A percentile compares a stretch with the other conserved stretches of the same genome.
phyloP scores from a whole-genome alignment of 116 monocot species.

The Trichopus zeylanicus region DNA sequence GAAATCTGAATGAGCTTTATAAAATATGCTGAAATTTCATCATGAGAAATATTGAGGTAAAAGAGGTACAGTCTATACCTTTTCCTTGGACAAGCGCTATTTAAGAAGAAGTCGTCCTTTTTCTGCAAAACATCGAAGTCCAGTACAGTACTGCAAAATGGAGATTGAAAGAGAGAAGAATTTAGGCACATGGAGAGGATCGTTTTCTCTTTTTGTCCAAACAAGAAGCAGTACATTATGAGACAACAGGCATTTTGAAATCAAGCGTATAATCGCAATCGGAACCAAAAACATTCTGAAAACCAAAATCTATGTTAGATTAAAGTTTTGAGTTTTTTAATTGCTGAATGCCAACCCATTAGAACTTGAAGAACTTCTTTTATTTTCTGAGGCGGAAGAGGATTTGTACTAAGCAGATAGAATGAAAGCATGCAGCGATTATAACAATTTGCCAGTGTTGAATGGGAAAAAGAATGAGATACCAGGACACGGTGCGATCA shows the following conservation, averaged over 20 bases:
- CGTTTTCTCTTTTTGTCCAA: too few species aligned
- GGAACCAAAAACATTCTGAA: too few species aligned
- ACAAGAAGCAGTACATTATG: background rate
- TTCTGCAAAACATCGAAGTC: constrained; percentile 34
- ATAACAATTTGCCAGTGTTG: too few species aligned
- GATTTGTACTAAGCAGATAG: too few species aligned
- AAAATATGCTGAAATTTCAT: background rate
- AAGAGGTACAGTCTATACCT: too few species aligned
- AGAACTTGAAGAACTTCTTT: too few species aligned
- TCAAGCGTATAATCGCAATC: constrained; percentile 1
- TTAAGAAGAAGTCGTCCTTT: constrained; percentile 12
- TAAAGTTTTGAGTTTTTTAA: too few species aligned
- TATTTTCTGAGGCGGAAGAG: too few species aligned
- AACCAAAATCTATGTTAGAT: too few species aligned
- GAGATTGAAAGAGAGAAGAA: constrained; percentile 15
- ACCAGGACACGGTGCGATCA: constrained; percentile 43
- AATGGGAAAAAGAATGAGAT: background rate
- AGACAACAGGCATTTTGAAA: background rate
- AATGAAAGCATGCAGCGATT: too few species aligned
- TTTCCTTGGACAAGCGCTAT: constrained; percentile 33
- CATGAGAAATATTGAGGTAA: too few species aligned
- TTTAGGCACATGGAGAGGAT: background rate
- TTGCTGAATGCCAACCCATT: too few species aligned
- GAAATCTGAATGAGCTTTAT: background rate
- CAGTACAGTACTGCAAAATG: constrained; percentile 48